Percentiles rank a stretch among this genome's conserved stretches.
phyloP scores from a whole-genome alignment of 805 yeast genomes.

The Metschnikowia lochheadii region DNA sequence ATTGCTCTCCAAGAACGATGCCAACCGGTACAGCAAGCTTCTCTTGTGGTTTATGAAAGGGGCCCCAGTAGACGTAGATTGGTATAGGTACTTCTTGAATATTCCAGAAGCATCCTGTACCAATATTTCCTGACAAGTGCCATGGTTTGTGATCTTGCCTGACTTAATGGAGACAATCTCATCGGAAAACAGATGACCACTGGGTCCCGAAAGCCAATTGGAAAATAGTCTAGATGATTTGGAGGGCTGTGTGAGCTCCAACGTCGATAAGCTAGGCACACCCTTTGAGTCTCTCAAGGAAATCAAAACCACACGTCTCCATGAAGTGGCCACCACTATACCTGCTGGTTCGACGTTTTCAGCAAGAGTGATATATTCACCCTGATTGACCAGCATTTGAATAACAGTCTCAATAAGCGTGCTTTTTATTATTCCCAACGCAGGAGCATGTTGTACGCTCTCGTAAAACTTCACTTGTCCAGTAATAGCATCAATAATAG shows the following conservation, averaged over 20 bases:
- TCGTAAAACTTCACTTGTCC: constrained; percentile 71
- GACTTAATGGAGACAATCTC: constrained; percentile 57
- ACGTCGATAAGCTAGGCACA: constrained; percentile 44
- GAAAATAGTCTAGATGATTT: constrained; percentile 9
- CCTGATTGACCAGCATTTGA: constrained; percentile 27
- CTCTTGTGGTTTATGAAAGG: constrained; percentile 25
- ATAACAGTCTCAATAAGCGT: constrained; percentile 40
- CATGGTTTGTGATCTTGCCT: constrained; percentile 50
- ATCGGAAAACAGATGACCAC: constrained; percentile 24
- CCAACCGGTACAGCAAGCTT: constrained; percentile 31
- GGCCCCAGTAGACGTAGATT: constrained; percentile 25
- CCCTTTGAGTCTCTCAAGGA: constrained; percentile 67
- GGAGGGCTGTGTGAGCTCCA: constrained; percentile 22
- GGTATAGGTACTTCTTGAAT: constrained; percentile 28
- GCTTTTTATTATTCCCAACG: constrained; percentile 52
- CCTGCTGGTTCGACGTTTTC: constrained; percentile 74
- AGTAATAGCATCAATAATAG: constrained; percentile 53
- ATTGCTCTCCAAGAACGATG: constrained; percentile 25
- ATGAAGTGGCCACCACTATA: constrained; percentile 62
- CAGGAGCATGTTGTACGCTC: constrained; percentile 66
- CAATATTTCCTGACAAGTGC: constrained; percentile 36
- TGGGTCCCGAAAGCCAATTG: constrained; percentile 10
- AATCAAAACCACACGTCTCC: constrained; percentile 60
- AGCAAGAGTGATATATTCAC: constrained; percentile 57
- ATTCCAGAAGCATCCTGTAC: constrained; percentile 46